phyloP scores from a whole-genome alignment of 805 yeast genomes.

The Myxozyma vanderwaltii region DNA sequence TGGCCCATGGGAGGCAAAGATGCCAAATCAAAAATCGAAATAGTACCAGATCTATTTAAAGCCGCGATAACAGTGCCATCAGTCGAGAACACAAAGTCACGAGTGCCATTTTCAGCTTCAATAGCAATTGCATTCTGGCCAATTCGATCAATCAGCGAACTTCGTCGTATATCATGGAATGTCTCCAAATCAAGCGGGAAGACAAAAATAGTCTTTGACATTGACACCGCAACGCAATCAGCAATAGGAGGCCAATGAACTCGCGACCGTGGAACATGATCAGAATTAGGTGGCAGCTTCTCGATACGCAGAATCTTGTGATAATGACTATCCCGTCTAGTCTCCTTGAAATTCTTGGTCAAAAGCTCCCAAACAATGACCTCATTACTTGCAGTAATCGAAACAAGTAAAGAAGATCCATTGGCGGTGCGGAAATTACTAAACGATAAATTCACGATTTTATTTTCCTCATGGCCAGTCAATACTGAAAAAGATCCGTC shows the following conservation, averaged over 20 bases:
- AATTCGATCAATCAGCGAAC: slow-evolving; percentile 5
- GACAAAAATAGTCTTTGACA: slow-evolving; percentile 24
- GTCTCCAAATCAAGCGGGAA: slow-evolving; percentile 18
- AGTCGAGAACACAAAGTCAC: slow-evolving; percentile 23
- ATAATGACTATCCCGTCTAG: slow-evolving; percentile 25
- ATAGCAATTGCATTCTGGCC: slow-evolving; percentile 22
- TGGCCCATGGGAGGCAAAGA: slow-evolving; percentile 17
- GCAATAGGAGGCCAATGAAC: slow-evolving; percentile 27
- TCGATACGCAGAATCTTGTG: slow-evolving; percentile 30
- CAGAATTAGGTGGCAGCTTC: slow-evolving; percentile 32
- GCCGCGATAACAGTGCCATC: slow-evolving; percentile 28
- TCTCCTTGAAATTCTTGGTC: slow-evolving; percentile 18
- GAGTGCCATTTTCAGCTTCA: slow-evolving; percentile 18
- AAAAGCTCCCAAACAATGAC: slow-evolving; percentile 32
- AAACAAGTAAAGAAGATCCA: slow-evolving; percentile 27
- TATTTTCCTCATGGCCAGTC: slow-evolving; percentile 27
- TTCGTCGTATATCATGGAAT: slow-evolving; percentile 27
- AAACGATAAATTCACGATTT: slow-evolving; percentile 23
- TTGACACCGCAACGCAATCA: slow-evolving; percentile 24
- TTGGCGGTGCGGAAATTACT: slow-evolving; percentile 12
- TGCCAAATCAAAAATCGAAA: slow-evolving; percentile 22
- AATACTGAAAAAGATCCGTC: slow-evolving; percentile 25
- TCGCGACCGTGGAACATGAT: slow-evolving; percentile 29
- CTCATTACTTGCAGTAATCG: slow-evolving; percentile 29
- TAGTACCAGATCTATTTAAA: slow-evolving; percentile 13